Base-by-base conservation (phyloP, 495 filamentous ascomycete species). In the Penicillium manginii region DNA sequence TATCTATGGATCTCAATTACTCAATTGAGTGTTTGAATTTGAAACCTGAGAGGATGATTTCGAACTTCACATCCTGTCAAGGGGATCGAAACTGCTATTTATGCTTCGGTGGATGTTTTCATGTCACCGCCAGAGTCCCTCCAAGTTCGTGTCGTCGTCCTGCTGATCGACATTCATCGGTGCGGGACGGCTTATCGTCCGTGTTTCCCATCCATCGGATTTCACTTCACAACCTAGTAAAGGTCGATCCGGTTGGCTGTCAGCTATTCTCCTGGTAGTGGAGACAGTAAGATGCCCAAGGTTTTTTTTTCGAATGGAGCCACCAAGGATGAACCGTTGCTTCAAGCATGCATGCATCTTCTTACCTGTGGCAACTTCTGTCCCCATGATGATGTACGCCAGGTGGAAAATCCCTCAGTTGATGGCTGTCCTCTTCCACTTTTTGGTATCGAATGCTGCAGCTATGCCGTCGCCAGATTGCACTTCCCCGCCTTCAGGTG, bases 381-480 rank as follows among this genome's bases (percentile, higher is more conserved):
- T 70, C 60, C 64, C 54, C 52, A 64, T 61, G 42, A 57, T 61
- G 62, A 67, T 72, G 66, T 52, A 69, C 59, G 58, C 70, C 40
- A 52, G 59, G 63, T 54, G 49, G 65, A 77, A 77, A 78, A 79
- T 78, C 72, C 75, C 78, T 74, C 78, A 80, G 58, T 66, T 39
- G 59, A 66, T 68, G 62, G 64, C 59, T 66, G 52, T 54, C 35
- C 51, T 60, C 50, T 61, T 61, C 61, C 63, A 56, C 22, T 68
- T 57, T 66, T 54, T 40, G 60, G 64, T 65, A 65, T 65, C 59
- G 62, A 69, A 67, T 75, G 67, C 67, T 72, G 71, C 66, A 76
- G 64, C 63, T 63, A 69, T 66, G 61, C 62, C 49, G 55, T 64
- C 70, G 57, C 59, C 64, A 61, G 60, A 61, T 68, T 60, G 66